Conservation (phyloP, 129 eudicot genomes). For the carrot (Daucus carota) region DH1_v3.0 NC_030389.2:44658501-44659000, state of each 20-base stretch:
- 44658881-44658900: background rate
- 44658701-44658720: background rate
- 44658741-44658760: background rate
- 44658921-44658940: conserved; percentile 42
- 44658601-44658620: background rate
- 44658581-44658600: background rate
- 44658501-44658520: background rate
- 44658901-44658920: background rate
- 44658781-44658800: background rate
- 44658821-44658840: background rate
- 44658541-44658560: background rate
- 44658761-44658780: background rate
- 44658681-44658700: background rate
- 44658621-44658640: background rate
- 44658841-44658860: background rate
- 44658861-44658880: background rate
- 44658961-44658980: conserved; percentile 52
- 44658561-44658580: background rate
- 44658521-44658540: background rate
- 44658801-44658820: background rate
- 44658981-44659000: conserved; percentile 99
- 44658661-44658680: background rate
- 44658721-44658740: background rate
- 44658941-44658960: conserved; percentile 82
- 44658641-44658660: background rate